Evolutionary conservation across 2,329 filamentous ascomycete genomes (phyloP).

Genomic region (Claviceps sp.): DNA sequence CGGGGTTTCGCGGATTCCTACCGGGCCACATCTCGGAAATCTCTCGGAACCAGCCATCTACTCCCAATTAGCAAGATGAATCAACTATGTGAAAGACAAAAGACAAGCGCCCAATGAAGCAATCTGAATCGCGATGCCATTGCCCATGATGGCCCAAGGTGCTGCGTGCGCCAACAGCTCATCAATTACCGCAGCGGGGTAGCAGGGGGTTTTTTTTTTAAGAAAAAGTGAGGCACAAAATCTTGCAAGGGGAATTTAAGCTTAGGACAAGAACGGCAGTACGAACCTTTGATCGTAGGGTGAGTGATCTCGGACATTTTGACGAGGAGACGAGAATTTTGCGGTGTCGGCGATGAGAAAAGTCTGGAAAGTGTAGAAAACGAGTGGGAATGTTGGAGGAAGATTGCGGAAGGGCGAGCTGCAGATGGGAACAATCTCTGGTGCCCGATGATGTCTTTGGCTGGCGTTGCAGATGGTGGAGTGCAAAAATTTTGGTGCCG

Average conservation of each 20-base stretch:
- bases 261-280: constrained; percentile 5
- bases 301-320: constrained; percentile 57
- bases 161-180: not conserved
- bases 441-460: constrained; percentile 1
- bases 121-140: not conserved
- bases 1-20: constrained; percentile 15
- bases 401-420: not conserved
- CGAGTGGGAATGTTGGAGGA: not conserved
- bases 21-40: constrained; percentile 96
- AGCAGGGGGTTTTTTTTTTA: not conserved
- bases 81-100: not conserved
- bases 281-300: constrained; percentile 57
- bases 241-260: not conserved
- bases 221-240: not conserved
- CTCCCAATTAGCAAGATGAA: not conserved
- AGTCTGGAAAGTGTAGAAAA: constrained; percentile 3
- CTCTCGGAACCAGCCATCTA: constrained; percentile 99
- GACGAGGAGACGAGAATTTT: constrained; percentile 7
- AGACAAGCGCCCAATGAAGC: too few relatives aligned
- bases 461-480: constrained; percentile 1
- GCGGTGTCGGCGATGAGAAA: constrained; percentile 2
- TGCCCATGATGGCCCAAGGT: too few relatives aligned
- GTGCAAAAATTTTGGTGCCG: constrained; percentile 3
- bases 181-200: not conserved
- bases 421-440: constrained; percentile 3